Evolutionary conservation across 129 eudicot genomes (phyloP).

Genomic region (Saussurea involucrata): DNA sequence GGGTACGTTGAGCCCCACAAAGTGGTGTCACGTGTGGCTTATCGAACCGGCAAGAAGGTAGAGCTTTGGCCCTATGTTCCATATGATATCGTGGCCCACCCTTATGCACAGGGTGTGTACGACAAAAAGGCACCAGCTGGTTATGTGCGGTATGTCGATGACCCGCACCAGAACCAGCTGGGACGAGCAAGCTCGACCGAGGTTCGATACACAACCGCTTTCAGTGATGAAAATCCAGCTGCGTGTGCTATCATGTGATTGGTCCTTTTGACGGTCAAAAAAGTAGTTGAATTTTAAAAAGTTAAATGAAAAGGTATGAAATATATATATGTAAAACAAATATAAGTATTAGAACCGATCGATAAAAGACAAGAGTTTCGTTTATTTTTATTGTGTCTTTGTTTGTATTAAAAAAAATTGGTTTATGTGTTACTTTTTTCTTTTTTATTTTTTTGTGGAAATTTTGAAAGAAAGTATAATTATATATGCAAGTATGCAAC

Average conservation of each 20-base stretch:
- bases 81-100: conserved; percentile 76
- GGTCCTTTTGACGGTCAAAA: background rate
- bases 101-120: conserved; percentile 80
- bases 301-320: background rate
- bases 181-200: conserved; percentile 89
- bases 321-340: background rate
- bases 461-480: too few species aligned
- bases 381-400: background rate
- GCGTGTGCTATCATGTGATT: conserved; percentile 80
- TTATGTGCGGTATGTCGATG: conserved; percentile 56
- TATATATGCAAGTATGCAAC: too few species aligned
- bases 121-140: conserved; percentile 93
- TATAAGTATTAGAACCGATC: background rate
- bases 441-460: background rate
- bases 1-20: conserved; percentile 84
- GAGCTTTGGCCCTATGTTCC: conserved; percentile 98
- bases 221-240: conserved; percentile 76
- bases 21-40: conserved; percentile 77
- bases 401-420: background rate
- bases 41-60: conserved; percentile 85
- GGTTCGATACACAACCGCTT: conserved; percentile 90
- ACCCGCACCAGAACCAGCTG: conserved; percentile 45
- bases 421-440: background rate
- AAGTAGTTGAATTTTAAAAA: background rate
- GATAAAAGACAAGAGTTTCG: background rate